Base-by-base conservation (phyloP, 768 basidiomycete species). In the Leccinum arenicola region DNA sequence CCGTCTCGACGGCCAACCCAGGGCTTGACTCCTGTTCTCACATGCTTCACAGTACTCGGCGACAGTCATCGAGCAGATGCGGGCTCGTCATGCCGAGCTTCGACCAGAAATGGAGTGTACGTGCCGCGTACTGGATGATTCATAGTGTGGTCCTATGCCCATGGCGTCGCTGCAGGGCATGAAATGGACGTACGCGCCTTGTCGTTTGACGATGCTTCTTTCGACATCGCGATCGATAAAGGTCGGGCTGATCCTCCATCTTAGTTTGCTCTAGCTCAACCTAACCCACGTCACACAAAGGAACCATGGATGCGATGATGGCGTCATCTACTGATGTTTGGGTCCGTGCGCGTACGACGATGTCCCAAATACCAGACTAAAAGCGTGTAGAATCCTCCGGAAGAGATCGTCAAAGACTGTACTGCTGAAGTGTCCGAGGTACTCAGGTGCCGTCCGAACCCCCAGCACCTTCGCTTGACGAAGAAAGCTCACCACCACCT, bases 271-370 rank as follows among this genome's bases (percentile, higher is more conserved):
- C 43, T 14, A 14, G 17, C 6, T 45, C 12, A 56, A 21, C 50
- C 6, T 51, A 23, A 61, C 31, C n/a, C 19, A 29, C 10, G 27
- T 21, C 43, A 11, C 29, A 40, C 33, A 40, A 58, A 83, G 82
- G 89, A 15, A 93, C 91, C 2, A 92, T 94, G 90, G 92, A 94
- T 69, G 89, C 91, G 3, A 89, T 94, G 88, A 86, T 93, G 85
- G 86, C 92, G 0, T 77, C 83, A 1, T 89, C 90, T 68, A 86
- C 87, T 17, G 88, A 91, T 64, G 86, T 91, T 57, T 93, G 92
- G 91, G 90, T 88, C 63, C 53, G 80, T 52, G 10, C 14, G 38
- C 40, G 4, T 52, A 21, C 1, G 10, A 48, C 21, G 21, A 21
- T 21, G 10, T 45, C 52, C 21, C 23, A 23, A 21, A 52, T n/a